A percentile compares a stretch with the other conserved stretches of the same genome.
Conservation (phyloP, 805 yeast species). For the Zygosaccharomyces pseudorouxii region DNA sequence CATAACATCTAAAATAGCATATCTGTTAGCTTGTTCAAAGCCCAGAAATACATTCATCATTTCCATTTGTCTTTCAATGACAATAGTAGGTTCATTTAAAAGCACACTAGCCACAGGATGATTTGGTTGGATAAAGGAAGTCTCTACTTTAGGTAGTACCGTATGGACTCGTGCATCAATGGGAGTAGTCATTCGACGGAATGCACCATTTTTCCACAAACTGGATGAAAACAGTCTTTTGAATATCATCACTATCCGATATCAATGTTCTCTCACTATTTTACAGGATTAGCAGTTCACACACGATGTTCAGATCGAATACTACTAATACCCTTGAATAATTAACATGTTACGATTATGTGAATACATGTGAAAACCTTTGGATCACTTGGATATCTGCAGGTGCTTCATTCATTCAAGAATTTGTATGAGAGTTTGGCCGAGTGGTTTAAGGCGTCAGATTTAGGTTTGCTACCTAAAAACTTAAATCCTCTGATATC, state of each 20-base stretch:
- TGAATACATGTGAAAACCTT: background rate
- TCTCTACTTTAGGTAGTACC: conserved; percentile 6
- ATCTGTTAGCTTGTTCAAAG: conserved; percentile 85
- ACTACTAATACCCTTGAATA: no score
- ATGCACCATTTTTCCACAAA: conserved; percentile 11
- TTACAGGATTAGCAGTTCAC: background rate
- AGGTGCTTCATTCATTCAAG: no score
- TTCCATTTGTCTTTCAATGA: conserved; percentile 84
- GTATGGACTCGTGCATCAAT: background rate
- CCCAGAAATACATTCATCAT: conserved; percentile 83
- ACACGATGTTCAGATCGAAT: background rate
- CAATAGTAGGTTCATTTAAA: conserved; percentile 74
- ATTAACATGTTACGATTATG: background rate
- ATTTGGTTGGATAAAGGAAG: conserved; percentile 40
- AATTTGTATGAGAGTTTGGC: conserved; percentile 36
- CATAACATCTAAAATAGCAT: conserved; percentile 62
- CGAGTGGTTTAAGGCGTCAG: conserved; percentile 46
- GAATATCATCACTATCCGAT: background rate
- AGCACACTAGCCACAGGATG: conserved; percentile 57
- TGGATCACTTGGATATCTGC: background rate
- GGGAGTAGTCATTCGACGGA: conserved; percentile 8
- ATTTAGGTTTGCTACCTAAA: conserved; percentile 34
- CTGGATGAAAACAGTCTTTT: conserved; percentile 15
- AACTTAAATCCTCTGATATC: conserved; percentile 38
- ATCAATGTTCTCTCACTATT: background rate